Evolutionary conservation across 2,329 filamentous ascomycete species (phyloP).

Genomic region (Neoarthrinium moseri): DNA sequence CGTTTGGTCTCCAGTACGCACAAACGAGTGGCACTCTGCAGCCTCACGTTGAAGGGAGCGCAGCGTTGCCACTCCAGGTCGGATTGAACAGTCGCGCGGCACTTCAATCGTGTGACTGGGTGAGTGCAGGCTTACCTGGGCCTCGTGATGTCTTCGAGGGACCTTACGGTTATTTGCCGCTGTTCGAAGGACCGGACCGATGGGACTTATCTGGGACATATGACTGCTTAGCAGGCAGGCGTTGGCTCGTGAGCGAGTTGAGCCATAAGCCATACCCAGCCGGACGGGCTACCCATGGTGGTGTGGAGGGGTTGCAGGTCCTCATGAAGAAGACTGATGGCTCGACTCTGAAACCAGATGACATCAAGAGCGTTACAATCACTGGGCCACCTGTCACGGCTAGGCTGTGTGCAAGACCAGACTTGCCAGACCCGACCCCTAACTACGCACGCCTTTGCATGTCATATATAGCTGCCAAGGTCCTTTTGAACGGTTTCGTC

Average conservation of each 20-base stretch:
- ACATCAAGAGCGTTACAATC: slow-evolving; percentile 51
- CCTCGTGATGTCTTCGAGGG: slow-evolving; percentile 9
- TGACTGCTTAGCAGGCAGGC: not conserved
- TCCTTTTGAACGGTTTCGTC: slow-evolving; percentile 4
- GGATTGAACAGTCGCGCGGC: slow-evolving; percentile 10
- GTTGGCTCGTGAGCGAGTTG: slow-evolving; percentile 10
- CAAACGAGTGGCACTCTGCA: slow-evolving; percentile 12
- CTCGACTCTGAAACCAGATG: slow-evolving; percentile 43
- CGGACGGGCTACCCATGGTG: slow-evolving; percentile 10
- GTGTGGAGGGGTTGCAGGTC: slow-evolving; percentile 8
- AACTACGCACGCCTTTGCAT: slow-evolving; percentile 12
- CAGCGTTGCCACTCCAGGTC: slow-evolving; percentile 8
- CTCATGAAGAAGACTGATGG: slow-evolving; percentile 7
- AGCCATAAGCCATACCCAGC: slow-evolving; percentile 11
- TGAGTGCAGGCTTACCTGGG: not conserved
- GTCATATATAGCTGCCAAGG: slow-evolving; percentile 10
- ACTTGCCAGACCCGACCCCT: slow-evolving; percentile 6
- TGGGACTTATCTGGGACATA: slow-evolving; percentile 8
- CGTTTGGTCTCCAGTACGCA: slow-evolving; percentile 10
- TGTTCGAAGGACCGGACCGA: slow-evolving; percentile 7
- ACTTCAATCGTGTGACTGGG: slow-evolving; percentile 9
- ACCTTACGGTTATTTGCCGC: slow-evolving; percentile 6
- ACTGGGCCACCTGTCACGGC: slow-evolving; percentile 9
- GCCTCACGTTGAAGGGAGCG: slow-evolving; percentile 10
- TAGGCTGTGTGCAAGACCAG: slow-evolving; percentile 5